Percentiles rank a stretch among this genome's conserved stretches.
These are phyloP conservation scores for Yamadazyma sp. DNA, from an alignment of 1,139 yeast genomes.

Conservation along the genomic window DNA sequence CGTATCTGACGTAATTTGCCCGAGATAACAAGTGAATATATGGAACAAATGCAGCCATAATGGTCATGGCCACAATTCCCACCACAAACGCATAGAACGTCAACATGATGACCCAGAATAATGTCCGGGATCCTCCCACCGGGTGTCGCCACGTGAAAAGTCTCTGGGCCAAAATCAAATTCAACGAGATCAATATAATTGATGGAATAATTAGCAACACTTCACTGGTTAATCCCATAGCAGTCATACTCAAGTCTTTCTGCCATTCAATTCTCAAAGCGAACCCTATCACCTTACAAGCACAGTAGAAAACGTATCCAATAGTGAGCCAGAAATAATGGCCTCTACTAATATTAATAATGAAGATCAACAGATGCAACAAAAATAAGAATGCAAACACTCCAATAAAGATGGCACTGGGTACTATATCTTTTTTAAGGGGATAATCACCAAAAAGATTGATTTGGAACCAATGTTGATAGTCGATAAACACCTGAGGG, in stretches of 20 bases:
- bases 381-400: conserved; percentile 29
- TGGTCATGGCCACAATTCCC: conserved; percentile 64
- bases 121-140: conserved; percentile 58
- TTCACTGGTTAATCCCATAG: conserved; percentile 58
- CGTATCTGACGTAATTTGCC: conserved; percentile 47
- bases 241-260: conserved; percentile 29
- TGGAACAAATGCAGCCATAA: conserved; percentile 66
- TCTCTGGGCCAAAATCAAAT: conserved; percentile 72
- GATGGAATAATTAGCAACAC: conserved; percentile 60
- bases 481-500: conserved; percentile 14
- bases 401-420: conserved; percentile 33
- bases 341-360: conserved; percentile 34
- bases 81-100: conserved; percentile 52
- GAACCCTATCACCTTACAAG: conserved; percentile 33
- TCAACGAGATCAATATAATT: conserved; percentile 54
- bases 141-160: conserved; percentile 85
- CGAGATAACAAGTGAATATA: conserved; percentile 56
- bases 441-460: conserved; percentile 43
- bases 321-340: conserved; percentile 39
- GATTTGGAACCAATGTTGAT: conserved; percentile 14
- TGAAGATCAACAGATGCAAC: conserved; percentile 28
- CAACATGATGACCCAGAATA: conserved; percentile 58
- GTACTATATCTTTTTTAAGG: conserved; percentile 26
- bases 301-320: conserved; percentile 33
- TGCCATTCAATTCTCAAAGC: conserved; percentile 35